A percentile compares a stretch with the other conserved stretches of the same genome.
These are phyloP conservation scores for Mycotypha africana DNA, from an alignment of 371 early-diverging fungal genomes.

Conservation along the genomic window DNA sequence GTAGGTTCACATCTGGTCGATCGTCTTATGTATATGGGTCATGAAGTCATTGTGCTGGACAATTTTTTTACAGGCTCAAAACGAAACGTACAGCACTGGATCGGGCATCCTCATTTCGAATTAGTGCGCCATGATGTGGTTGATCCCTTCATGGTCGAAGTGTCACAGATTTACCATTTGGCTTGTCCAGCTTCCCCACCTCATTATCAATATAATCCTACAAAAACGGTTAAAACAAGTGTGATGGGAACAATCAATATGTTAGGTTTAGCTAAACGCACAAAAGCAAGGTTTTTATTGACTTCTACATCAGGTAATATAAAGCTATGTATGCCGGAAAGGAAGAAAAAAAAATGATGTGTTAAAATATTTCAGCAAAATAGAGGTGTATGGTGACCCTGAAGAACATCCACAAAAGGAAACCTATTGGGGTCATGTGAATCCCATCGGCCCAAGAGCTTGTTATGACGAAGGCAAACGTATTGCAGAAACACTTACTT, in stretches of 20 bases:
- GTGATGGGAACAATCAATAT: constrained; percentile 89
- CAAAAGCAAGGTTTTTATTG: constrained; percentile 75
- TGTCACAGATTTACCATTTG: constrained; percentile 82
- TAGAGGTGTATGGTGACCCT: constrained; percentile 90
- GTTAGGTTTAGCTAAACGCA: constrained; percentile 83
- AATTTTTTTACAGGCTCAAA: constrained; percentile 83
- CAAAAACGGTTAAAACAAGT: constrained; percentile 84
- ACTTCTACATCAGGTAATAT: constrained; percentile 80
- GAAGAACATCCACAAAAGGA: constrained; percentile 86
- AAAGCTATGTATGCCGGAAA: too few relatives aligned
- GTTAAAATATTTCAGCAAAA: neutral
- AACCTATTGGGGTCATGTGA: constrained; percentile 85
- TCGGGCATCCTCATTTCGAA: constrained; percentile 86
- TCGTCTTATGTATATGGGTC: constrained; percentile 83
- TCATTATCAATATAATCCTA: constrained; percentile 86
- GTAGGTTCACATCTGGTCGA: constrained; percentile 87
- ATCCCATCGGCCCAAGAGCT: constrained; percentile 80
- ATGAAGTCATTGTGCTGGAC: constrained; percentile 80
- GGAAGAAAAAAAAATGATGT: neutral
- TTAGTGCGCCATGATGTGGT: constrained; percentile 82
- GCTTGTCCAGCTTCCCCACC: constrained; percentile 90
- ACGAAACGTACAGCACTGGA: constrained; percentile 75
- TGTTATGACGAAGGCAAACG: constrained; percentile 93
- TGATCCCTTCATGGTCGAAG: constrained; percentile 81
- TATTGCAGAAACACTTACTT: constrained; percentile 83